A percentile compares a stretch with the other conserved stretches of the same genome.
Conservation (phyloP, 345 rosid species). For the Citrus inodora region DNA sequence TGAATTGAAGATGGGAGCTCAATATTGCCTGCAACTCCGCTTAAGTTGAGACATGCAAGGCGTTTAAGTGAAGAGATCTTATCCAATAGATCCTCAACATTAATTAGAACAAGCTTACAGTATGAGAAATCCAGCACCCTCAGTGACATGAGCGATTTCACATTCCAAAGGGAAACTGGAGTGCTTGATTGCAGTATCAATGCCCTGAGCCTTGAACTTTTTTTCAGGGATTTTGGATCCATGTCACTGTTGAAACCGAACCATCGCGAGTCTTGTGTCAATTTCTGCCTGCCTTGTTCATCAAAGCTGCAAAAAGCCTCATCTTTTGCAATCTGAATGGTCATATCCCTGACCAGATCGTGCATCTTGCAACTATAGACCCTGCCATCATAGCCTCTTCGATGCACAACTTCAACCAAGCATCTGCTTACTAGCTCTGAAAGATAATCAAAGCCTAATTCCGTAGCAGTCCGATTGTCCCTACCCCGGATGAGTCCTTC, state of each 20-base stretch:
- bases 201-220: constrained; percentile 19
- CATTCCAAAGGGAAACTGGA: background rate
- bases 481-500: constrained; percentile 52
- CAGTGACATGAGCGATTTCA: constrained; percentile 12
- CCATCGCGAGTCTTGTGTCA: constrained; percentile 15
- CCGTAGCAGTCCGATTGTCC: constrained; percentile 35
- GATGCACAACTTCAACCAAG: constrained; percentile 44
- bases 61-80: constrained; percentile 22
- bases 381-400: constrained; percentile 43
- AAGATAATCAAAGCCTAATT: constrained; percentile 48
- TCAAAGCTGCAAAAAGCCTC: constrained; percentile 27
- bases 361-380: constrained; percentile 18
- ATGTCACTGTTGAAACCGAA: constrained; percentile 16
- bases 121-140: constrained; percentile 29
- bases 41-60: constrained; percentile 30
- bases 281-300: constrained; percentile 13
- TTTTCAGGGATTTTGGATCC: constrained; percentile 14
- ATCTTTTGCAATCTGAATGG: constrained; percentile 23
- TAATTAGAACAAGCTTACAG: constrained; percentile 3
- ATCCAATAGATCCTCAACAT: background rate
- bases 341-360: constrained; percentile 23
- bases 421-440: constrained; percentile 50
- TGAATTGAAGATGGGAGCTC: constrained; percentile 19
- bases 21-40: constrained; percentile 14
- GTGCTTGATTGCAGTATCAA: background rate